Evolutionary conservation across 371 early-diverging fungal genomes (phyloP), one percentile per base, ranked within the genome.

Genomic region (Rhizopus delemar): DNA sequence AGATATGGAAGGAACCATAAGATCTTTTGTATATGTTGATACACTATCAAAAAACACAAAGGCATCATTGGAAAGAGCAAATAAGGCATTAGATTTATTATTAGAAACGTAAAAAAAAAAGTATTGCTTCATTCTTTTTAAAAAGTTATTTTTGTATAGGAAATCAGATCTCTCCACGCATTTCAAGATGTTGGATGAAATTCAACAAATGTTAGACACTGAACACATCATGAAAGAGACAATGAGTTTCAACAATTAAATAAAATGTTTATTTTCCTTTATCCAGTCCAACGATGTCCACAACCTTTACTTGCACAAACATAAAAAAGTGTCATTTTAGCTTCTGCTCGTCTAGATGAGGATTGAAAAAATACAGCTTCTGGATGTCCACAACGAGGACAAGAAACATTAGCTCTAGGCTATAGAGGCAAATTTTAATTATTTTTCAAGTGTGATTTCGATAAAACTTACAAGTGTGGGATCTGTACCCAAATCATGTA

Each of bases 291-390:
- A 53, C 91, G 87, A 67, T 92, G 84, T 43, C 86, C 84, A 70
- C 95, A 93, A 11, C 68, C 74, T 43, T 69, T 78, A 65, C 86
- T 89, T 56, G 86, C 86, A 71, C 97, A 97, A n/a, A 93, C 92
- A 68, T 93, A 96, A 69, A 89, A 95, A 9, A 95, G 73, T 32
- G 88, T 91, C 93, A 99, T 96, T 41, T 91, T 91, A 4, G 92
- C 88, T 59, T 99, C 98, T 5, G 83, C 85, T 45, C 87, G 78
- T 63, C 89, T 84, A 28, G 93, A 90, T 60, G 89, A 87, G 16
- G 93, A 89, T 74, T 96, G 95, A 79, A 94, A 98, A 70, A 90
- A 96, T 13, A 97, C 92, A 0, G 93, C 93, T 66, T 90, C 89
- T 16, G 77, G 71, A 50, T 86, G 62, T 8, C 76, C 81, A 76